These are phyloP conservation scores for Aschersonia sp. DNA, from an alignment of 2,329 filamentous ascomycete genomes.

Conservation along the genomic window DNA sequence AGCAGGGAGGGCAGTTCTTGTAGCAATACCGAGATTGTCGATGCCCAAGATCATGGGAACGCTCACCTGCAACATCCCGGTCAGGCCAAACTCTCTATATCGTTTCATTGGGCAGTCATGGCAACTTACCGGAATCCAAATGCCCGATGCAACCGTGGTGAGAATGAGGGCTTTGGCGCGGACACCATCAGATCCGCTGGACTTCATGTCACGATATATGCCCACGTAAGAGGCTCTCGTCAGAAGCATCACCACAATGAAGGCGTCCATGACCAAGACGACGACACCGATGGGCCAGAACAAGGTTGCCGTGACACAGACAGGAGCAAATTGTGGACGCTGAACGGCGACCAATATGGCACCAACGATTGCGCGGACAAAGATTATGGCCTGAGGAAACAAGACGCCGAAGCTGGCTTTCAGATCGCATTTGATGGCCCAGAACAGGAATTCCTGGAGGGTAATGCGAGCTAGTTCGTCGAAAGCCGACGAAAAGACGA, in stretches of 20 bases:
- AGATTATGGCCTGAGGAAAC: conserved; percentile 30
- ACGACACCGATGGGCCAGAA: conserved; percentile 28
- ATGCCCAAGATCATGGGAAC: conserved; percentile 35
- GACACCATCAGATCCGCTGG: conserved; percentile 10
- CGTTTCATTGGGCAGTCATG: neutral
- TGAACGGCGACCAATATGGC: conserved; percentile 40
- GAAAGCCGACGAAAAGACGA: conserved; percentile 37
- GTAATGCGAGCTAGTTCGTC: conserved; percentile 41
- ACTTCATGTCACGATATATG: conserved; percentile 16
- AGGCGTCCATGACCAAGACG: conserved; percentile 28
- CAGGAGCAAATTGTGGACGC: conserved; percentile 32
- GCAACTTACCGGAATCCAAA: conserved; percentile 40
- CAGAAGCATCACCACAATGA: conserved; percentile 27
- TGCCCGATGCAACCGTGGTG: conserved; percentile 26
- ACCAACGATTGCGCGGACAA: conserved; percentile 35
- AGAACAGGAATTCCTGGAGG: conserved; percentile 39
- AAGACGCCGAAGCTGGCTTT: conserved; percentile 21
- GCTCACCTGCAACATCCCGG: conserved; percentile 25
- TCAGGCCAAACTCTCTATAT: too few relatives aligned
- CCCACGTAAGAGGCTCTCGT: conserved; percentile 24
- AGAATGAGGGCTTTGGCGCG: conserved; percentile 26
- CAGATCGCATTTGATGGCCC: conserved; percentile 28
- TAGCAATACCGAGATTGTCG: conserved; percentile 22
- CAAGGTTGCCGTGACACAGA: conserved; percentile 34
- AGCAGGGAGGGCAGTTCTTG: conserved; percentile 35